A percentile compares a stretch with the other conserved stretches of the same genome.
Evolutionary conservation across 2,329 filamentous ascomycete species (phyloP).

Genomic region (Lecanicillium sp.): DNA sequence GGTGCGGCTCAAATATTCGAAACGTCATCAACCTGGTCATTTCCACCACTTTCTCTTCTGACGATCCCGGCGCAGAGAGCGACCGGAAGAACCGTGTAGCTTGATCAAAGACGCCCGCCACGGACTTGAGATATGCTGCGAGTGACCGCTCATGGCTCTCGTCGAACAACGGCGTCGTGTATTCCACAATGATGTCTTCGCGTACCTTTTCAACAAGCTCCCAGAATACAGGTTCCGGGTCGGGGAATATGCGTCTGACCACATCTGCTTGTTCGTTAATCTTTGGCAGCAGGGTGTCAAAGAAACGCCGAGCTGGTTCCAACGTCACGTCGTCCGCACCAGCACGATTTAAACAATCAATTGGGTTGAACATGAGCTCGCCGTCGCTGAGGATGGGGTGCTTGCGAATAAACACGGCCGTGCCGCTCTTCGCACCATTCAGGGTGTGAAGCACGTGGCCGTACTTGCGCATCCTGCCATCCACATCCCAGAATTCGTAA

Average conservation of each 20-base stretch:
- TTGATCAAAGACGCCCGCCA: conserved; percentile 85
- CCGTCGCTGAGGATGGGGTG: conserved; percentile 75
- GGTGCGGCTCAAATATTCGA: conserved; percentile 78
- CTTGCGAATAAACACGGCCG: conserved; percentile 83
- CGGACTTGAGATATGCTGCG: conserved; percentile 72
- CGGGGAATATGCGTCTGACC: conserved; percentile 76
- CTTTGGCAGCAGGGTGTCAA: conserved; percentile 64
- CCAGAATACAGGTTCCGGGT: conserved; percentile 62
- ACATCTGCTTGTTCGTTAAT: conserved; percentile 76
- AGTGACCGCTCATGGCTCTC: conserved; percentile 72
- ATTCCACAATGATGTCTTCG: conserved; percentile 80
- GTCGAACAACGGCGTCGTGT: conserved; percentile 77
- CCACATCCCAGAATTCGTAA: conserved; percentile 80
- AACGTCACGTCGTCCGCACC: conserved; percentile 62
- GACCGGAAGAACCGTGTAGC: conserved; percentile 68
- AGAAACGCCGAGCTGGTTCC: conserved; percentile 74
- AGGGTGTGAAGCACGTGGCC: conserved; percentile 76
- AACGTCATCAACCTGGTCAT: conserved; percentile 61
- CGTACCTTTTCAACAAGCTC: conserved; percentile 74
- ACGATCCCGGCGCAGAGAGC: conserved; percentile 58
- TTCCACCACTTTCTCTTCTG: conserved; percentile 51
- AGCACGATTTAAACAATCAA: conserved; percentile 72
- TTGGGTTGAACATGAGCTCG: conserved; percentile 57
- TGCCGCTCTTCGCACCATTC: conserved; percentile 69
- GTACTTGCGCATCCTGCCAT: conserved; percentile 82